phyloP scores from a whole-genome alignment of 768 basidiomycete species.

The Rubroboletus pulcherrimus region DNA sequence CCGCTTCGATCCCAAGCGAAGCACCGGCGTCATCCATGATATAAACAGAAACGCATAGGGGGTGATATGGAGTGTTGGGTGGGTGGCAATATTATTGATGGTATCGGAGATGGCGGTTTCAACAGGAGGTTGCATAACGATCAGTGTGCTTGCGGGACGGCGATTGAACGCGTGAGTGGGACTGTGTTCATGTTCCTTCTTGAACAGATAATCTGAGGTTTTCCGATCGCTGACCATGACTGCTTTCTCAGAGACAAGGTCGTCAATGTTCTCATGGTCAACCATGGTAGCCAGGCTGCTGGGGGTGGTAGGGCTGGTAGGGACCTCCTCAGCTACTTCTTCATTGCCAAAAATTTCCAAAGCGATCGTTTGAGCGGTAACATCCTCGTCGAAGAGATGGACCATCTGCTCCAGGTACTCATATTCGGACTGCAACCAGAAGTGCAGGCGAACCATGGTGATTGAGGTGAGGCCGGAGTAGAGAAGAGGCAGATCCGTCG shows the following conservation, averaged over 20 bases:
- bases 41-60: slow-evolving; percentile 20
- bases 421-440: slow-evolving; percentile 33
- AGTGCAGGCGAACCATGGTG: slow-evolving; percentile 29
- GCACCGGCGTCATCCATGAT: slow-evolving; percentile 26
- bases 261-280: slow-evolving; percentile 16
- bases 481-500: slow-evolving; percentile 30
- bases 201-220: neutral
- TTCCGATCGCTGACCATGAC: neutral
- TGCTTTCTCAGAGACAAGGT: neutral
- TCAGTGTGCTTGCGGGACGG: slow-evolving; percentile 16
- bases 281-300: slow-evolving; percentile 18
- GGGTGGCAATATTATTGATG: slow-evolving; percentile 18
- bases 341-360: slow-evolving; percentile 27
- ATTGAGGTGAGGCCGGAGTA: slow-evolving; percentile 31
- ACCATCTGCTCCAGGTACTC: slow-evolving; percentile 28
- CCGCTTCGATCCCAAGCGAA: slow-evolving; percentile 24
- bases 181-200: neutral
- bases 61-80: slow-evolving; percentile 16
- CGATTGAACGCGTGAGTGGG: neutral
- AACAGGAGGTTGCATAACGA: slow-evolving; percentile 25
- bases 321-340: slow-evolving; percentile 10
- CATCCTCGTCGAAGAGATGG: slow-evolving; percentile 29
- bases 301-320: slow-evolving; percentile 8
- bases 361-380: slow-evolving; percentile 28
- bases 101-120: slow-evolving; percentile 11